A percentile compares a stretch with the other conserved stretches of the same genome.
phyloP scores from a whole-genome alignment of 371 early-diverging fungal genomes.

The Hamiltosporidium tvaerminnensis region DNA sequence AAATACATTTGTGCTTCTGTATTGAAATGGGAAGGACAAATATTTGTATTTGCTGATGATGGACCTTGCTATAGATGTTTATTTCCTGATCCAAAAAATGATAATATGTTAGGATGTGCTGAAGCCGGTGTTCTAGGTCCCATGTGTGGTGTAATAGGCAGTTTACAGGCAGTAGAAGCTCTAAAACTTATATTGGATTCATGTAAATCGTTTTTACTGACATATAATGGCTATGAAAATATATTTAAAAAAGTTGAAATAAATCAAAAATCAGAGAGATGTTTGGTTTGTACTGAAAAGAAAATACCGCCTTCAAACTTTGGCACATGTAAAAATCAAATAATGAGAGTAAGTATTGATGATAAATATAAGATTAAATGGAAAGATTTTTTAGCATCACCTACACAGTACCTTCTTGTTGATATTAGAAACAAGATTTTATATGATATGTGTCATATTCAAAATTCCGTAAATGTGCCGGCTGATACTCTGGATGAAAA shows the following conservation, averaged over 20 bases:
- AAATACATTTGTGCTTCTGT: constrained; percentile 47
- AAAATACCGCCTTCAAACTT: neutral
- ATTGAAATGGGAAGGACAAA: constrained; percentile 50
- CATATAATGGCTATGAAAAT: constrained; percentile 10
- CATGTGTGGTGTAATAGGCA: constrained; percentile 52
- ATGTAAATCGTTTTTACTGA: neutral
- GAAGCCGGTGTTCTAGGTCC: constrained; percentile 50
- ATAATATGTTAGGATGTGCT: constrained; percentile 26
- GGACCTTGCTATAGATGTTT: constrained; percentile 52
- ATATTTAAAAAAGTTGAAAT: constrained; percentile 1
- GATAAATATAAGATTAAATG: constrained; percentile 9
- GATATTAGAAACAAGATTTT: constrained; percentile 26
- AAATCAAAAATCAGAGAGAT: neutral
- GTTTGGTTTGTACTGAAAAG: neutral
- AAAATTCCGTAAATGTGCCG: constrained; percentile 32
- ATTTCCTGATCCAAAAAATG: constrained; percentile 32
- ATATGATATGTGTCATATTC: constrained; percentile 27
- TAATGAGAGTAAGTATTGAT: constrained; percentile 1
- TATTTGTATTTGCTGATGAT: constrained; percentile 24
- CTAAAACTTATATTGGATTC: constrained; percentile 36
- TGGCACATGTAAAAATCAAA: neutral
- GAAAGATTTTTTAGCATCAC: constrained; percentile 13
- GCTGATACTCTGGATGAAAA: constrained; percentile 2
- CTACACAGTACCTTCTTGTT: constrained; percentile 17
- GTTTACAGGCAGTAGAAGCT: constrained; percentile 43